Percentiles rank a stretch among this genome's conserved stretches.
Conservation (phyloP, 1,139 yeast genomes). For the Kodamaea sp. region DNA sequence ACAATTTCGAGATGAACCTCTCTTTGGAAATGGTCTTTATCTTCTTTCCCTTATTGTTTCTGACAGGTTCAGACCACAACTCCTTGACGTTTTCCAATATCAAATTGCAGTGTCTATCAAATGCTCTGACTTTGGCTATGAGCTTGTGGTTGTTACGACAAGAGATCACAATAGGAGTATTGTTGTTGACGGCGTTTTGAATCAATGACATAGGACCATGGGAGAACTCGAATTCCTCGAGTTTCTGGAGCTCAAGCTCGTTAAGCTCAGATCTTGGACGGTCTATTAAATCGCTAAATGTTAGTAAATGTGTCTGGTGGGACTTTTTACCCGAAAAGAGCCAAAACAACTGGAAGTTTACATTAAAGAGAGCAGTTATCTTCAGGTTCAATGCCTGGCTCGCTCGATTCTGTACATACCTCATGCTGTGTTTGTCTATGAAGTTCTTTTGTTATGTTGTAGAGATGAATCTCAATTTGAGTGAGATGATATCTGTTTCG, state of each 20-base stretch:
- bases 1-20: slow-evolving; percentile 84
- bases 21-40: slow-evolving; percentile 74
- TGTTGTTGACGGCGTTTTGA: slow-evolving; percentile 74
- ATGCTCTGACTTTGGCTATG: slow-evolving; percentile 87
- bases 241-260: slow-evolving; percentile 72
- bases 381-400: too few relatives aligned
- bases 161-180: slow-evolving; percentile 80
- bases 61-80: slow-evolving; percentile 76
- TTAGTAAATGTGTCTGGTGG: too few relatives aligned
- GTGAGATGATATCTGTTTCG: too few relatives aligned
- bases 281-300: slow-evolving; percentile 59
- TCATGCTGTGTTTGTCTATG: too few relatives aligned
- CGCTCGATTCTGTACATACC: too few relatives aligned
- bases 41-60: slow-evolving; percentile 67
- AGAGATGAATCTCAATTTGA: too few relatives aligned
- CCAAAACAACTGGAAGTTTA: too few relatives aligned
- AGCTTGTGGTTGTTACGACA: slow-evolving; percentile 92
- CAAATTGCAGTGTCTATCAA: slow-evolving; percentile 94
- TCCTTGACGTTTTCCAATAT: slow-evolving; percentile 91
- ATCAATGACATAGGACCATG: slow-evolving; percentile 91
- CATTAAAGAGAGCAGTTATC: too few relatives aligned
- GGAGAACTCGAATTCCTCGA: slow-evolving; percentile 87
- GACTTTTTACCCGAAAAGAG: too few relatives aligned
- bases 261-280: slow-evolving; percentile 80
- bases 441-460: too few relatives aligned